Evolutionary conservation across 495 filamentous ascomycete species (phyloP).

Genomic region (Podospora anserina): DNA sequence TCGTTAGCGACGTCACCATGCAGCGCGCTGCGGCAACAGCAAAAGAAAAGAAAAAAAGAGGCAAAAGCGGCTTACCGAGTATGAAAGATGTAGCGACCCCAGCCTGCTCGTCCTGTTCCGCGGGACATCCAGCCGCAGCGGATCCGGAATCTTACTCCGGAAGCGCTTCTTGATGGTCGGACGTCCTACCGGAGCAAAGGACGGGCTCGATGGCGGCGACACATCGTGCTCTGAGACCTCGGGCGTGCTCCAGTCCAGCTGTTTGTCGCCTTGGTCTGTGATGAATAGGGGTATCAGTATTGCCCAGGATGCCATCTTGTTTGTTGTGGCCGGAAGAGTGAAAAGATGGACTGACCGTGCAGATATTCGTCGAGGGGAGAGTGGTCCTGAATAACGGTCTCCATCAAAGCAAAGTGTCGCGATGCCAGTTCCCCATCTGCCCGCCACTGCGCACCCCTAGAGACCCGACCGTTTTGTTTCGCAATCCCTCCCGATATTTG

Average conservation of each 20-base stretch:
- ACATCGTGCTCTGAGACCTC: constrained; percentile 40
- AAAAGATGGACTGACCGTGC: constrained; percentile 60
- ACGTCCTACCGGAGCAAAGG: constrained; percentile 73
- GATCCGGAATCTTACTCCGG: constrained; percentile 60
- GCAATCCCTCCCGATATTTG: constrained; percentile 6
- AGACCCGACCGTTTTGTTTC: constrained; percentile 14
- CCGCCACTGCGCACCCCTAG: constrained; percentile 19
- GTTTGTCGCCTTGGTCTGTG: constrained; percentile 42
- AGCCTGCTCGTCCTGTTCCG: constrained; percentile 26
- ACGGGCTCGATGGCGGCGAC: constrained; percentile 48
- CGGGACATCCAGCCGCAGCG: constrained; percentile 57
- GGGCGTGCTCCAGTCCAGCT: constrained; percentile 40
- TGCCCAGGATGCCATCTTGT: constrained; percentile 7
- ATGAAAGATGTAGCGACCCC: constrained; percentile 36
- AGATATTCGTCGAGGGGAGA: constrained; percentile 91
- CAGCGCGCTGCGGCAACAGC: background rate
- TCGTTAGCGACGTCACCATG: constrained; percentile 4
- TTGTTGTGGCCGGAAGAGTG: background rate
- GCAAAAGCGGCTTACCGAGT: constrained; percentile 23
- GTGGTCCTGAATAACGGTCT: constrained; percentile 85
- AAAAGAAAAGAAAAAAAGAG: background rate
- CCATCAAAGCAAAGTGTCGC: constrained; percentile 58
- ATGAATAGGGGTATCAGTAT: constrained; percentile 17
- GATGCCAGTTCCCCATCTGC: constrained; percentile 35
- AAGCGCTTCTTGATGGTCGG: constrained; percentile 65